Percentiles rank a stretch among this genome's conserved stretches.
phyloP scores from a whole-genome alignment of 352 stramenopile species.

The Pythium utonaiense region DNA sequence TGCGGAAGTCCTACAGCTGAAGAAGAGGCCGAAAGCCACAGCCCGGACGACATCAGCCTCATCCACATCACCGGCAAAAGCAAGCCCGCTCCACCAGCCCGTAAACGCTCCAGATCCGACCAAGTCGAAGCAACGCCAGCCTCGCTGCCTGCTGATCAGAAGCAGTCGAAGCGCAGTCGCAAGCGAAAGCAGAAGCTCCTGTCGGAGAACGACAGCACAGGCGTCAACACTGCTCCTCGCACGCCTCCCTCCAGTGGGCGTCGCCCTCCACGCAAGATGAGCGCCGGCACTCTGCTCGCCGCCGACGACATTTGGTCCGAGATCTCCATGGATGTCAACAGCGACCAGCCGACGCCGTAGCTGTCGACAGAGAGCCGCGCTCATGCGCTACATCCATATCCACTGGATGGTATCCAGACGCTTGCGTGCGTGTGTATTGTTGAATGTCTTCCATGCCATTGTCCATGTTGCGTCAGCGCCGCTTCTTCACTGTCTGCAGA shows the following conservation, averaged over 20 bases:
- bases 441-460: no score
- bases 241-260: background rate
- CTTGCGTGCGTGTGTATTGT: no score
- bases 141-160: background rate
- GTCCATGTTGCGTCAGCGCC: background rate
- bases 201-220: background rate
- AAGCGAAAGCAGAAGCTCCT: conserved; percentile 21
- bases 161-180: conserved; percentile 2
- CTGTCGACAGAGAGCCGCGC: no score
- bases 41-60: conserved; percentile 17
- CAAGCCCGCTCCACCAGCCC: background rate
- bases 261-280: conserved; percentile 51
- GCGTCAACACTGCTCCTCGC: background rate
- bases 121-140: background rate
- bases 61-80: conserved; percentile 6
- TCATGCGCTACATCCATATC: no score
- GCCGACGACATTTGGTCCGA: conserved; percentile 67
- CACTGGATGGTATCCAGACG: background rate
- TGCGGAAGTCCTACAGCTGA: conserved; percentile 28
- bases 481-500: background rate
- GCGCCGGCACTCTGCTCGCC: conserved; percentile 53
- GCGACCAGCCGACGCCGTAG: conserved; percentile 24
- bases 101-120: background rate
- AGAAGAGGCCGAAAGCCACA: conserved; percentile 9
- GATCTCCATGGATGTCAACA: conserved; percentile 49